Evolutionary conservation across 305 asterid genomes (phyloP).

Genomic region (Fraxinus floribunda): DNA sequence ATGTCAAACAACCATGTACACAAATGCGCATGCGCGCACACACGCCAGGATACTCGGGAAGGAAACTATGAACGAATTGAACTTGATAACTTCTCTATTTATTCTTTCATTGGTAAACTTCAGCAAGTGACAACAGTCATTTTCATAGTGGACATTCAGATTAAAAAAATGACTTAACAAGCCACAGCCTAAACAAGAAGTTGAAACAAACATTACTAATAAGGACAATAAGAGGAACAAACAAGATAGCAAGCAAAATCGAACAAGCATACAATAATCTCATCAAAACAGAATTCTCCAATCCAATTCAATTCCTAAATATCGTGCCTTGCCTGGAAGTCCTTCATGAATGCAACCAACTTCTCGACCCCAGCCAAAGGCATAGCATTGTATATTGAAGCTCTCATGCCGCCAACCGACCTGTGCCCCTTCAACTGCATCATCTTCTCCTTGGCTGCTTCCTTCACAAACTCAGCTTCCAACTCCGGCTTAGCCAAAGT

Average conservation of each 20-base stretch:
- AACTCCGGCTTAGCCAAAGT: constrained; percentile 65
- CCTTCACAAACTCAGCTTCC: constrained; percentile 83
- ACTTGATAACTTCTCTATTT: neutral
- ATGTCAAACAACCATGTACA: neutral
- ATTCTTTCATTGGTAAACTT: neutral
- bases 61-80: neutral
- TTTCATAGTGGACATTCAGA: neutral
- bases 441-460: constrained; percentile 88
- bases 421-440: constrained; percentile 91
- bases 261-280: neutral
- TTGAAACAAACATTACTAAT: neutral
- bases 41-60: neutral
- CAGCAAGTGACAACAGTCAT: neutral
- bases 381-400: constrained; percentile 95
- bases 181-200: neutral
- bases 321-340: constrained; percentile 82
- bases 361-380: constrained; percentile 88
- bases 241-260: neutral
- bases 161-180: neutral
- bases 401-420: constrained; percentile 96
- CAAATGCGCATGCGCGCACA: neutral
- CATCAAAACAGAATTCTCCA: neutral
- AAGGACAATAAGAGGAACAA: neutral
- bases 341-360: constrained; percentile 86
- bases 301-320: constrained; percentile 7